Evolutionary conservation across 2,329 filamentous ascomycete genomes (phyloP).

Genomic region (Aspergillus novoparasiticus): DNA sequence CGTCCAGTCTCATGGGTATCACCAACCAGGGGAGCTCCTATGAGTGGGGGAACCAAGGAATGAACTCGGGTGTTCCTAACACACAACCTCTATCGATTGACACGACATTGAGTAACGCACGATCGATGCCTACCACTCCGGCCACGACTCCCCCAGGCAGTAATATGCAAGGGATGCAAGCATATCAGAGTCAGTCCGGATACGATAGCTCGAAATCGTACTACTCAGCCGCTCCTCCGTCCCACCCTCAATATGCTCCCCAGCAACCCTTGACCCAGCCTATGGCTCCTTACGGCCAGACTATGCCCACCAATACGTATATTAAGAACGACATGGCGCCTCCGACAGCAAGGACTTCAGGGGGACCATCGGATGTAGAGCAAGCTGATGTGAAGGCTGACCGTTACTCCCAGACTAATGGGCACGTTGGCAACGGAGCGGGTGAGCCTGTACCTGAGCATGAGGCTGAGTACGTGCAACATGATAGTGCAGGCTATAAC

Average conservation of each 20-base stretch:
- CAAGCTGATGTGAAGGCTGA: conserved; percentile 70
- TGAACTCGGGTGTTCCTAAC: conserved; percentile 62
- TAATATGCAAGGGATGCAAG: conserved; percentile 74
- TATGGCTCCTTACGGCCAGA: conserved; percentile 67
- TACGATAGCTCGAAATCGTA: conserved; percentile 79
- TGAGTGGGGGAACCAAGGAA: conserved; percentile 72
- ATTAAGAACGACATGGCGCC: conserved; percentile 89
- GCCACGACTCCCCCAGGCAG: conserved; percentile 85
- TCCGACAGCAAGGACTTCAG: conserved; percentile 64
- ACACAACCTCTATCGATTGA: conserved; percentile 79
- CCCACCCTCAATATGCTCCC: conserved; percentile 69
- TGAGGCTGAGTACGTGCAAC: conserved; percentile 81
- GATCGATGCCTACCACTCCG: conserved; percentile 88
- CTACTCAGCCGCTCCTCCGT: conserved; percentile 70
- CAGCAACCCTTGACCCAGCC: conserved; percentile 62
- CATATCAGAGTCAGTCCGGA: conserved; percentile 70
- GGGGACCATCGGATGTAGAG: conserved; percentile 62
- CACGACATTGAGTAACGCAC: conserved; percentile 73
- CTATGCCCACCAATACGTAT: conserved; percentile 59
- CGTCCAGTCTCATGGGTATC: conserved; percentile 82
- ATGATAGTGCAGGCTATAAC: conserved; percentile 71
- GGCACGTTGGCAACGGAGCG: conserved; percentile 56
- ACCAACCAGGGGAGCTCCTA: conserved; percentile 73
- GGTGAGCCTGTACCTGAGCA: conserved; percentile 72
- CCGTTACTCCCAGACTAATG: conserved; percentile 62